Evolutionary conservation across 1,284 basidiomycete species (phyloP).

Genomic region (Leccinum proliferum): DNA sequence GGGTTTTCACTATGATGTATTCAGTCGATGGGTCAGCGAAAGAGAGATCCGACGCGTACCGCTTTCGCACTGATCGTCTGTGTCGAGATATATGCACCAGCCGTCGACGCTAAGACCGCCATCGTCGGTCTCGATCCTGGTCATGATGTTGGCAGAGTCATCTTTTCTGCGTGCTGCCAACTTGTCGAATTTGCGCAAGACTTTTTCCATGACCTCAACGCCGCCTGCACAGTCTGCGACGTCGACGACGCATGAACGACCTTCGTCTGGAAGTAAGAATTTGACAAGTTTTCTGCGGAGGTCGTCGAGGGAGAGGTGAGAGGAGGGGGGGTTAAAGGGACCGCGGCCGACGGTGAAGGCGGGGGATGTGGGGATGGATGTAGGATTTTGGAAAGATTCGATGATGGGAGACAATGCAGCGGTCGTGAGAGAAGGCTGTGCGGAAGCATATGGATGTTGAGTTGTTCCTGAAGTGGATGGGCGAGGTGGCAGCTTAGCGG

Average conservation of each 20-base stretch:
- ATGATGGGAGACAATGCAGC: conserved; percentile 63
- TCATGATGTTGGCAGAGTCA: conserved; percentile 37
- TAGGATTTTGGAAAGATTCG: conserved; percentile 47
- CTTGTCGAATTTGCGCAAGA: conserved; percentile 85
- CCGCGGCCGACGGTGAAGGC: conserved; percentile 51
- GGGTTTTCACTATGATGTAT: conserved; percentile 47
- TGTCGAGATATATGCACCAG: conserved; percentile 79
- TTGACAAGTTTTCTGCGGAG: conserved; percentile 79
- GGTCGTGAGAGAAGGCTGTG: conserved; percentile 32
- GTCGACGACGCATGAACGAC: conserved; percentile 71
- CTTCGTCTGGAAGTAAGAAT: conserved; percentile 79
- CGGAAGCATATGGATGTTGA: conserved; percentile 48
- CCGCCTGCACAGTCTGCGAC: conserved; percentile 75
- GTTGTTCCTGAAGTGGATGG: conserved; percentile 33
- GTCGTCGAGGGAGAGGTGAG: conserved; percentile 66
- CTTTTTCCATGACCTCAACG: conserved; percentile 80
- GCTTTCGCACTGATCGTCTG: conserved; percentile 49
- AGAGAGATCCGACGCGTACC: conserved; percentile 36
- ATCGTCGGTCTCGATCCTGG: conserved; percentile 51
- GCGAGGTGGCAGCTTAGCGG: conserved; percentile 37
- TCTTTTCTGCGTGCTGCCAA: conserved; percentile 45
- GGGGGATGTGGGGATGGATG: conserved; percentile 42
- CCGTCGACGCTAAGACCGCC: conserved; percentile 78
- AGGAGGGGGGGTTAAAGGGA: conserved; percentile 47
- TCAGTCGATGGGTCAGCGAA: conserved; percentile 1